Evolutionary conservation across 495 filamentous ascomycete species (phyloP).

Genomic region (Cairneyella variabilis): DNA sequence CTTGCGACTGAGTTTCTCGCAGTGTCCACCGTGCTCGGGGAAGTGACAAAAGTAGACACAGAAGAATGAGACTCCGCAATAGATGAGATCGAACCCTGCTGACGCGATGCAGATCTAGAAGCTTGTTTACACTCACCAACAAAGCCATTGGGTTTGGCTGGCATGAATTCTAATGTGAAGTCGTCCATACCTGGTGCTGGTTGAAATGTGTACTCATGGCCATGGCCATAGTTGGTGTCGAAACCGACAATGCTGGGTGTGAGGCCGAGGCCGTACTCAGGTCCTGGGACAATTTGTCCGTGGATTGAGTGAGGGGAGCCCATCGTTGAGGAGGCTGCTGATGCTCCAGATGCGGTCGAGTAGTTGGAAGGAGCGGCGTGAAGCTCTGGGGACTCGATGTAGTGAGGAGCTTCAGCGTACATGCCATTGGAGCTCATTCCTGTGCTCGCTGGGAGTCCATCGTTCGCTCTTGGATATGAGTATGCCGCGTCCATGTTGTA

Average conservation of each 20-base stretch:
- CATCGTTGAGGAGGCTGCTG: slow-evolving; percentile 74
- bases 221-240: slow-evolving; percentile 45
- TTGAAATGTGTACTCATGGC: slow-evolving; percentile 34
- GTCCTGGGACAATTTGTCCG: slow-evolving; percentile 48
- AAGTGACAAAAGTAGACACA: slow-evolving; percentile 29
- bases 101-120: slow-evolving; percentile 26
- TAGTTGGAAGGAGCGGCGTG: slow-evolving; percentile 52
- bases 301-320: slow-evolving; percentile 74
- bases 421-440: slow-evolving; percentile 16
- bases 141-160: slow-evolving; percentile 50
- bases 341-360: slow-evolving; percentile 72
- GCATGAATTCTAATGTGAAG: slow-evolving; percentile 40
- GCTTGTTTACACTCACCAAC: slow-evolving; percentile 73
- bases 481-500: slow-evolving; percentile 19
- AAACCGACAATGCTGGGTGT: slow-evolving; percentile 63
- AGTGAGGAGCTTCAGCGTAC: slow-evolving; percentile 23
- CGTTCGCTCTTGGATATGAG: slow-evolving; percentile 20
- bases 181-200: slow-evolving; percentile 53
- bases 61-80: slow-evolving; percentile 27
- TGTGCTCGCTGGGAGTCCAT: slow-evolving; percentile 9
- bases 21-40: slow-evolving; percentile 33
- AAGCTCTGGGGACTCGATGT: slow-evolving; percentile 34
- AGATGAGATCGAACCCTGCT: slow-evolving; percentile 27
- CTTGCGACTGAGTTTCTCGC: slow-evolving; percentile 24
- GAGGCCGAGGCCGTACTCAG: slow-evolving; percentile 64